Percentiles rank a stretch among this genome's conserved stretches.
Evolutionary conservation across 345 rosid genomes (phyloP).

Genomic region (Acer campestre): DNA sequence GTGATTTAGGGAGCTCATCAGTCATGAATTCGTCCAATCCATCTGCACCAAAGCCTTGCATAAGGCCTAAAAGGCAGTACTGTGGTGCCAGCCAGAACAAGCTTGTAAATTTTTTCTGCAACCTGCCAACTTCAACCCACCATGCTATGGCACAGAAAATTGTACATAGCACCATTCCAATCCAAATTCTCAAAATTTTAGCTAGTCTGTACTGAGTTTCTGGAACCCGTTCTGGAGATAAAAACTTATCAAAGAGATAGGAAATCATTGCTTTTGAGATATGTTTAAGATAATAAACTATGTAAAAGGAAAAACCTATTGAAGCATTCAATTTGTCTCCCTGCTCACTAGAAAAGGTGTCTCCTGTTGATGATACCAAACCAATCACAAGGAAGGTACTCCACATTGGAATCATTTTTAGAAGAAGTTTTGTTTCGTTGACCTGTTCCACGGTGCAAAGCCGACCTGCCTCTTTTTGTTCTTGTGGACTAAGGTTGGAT

Average conservation of each 20-base stretch:
- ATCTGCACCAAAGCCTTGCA: background rate
- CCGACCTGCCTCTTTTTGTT: background rate
- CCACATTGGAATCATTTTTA: slow-evolving; percentile 15
- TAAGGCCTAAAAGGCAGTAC: slow-evolving; percentile 11
- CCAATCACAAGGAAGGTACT: slow-evolving; percentile 11
- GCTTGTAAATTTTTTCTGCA: background rate
- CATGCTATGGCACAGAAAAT: background rate
- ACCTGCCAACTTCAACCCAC: slow-evolving; percentile 9
- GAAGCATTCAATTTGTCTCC: background rate
- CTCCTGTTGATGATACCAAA: background rate
- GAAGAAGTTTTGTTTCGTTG: background rate
- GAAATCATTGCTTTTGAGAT: too few relatives aligned
- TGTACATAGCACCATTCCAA: background rate
- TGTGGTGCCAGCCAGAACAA: slow-evolving; percentile 13
- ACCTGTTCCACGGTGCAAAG: background rate
- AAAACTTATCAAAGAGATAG: too few relatives aligned
- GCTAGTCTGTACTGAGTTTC: background rate
- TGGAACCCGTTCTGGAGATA: too few relatives aligned
- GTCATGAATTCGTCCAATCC: background rate
- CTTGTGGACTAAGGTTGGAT: background rate
- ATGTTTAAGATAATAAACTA: background rate
- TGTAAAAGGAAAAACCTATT: background rate
- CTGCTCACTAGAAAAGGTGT: slow-evolving; percentile 13
- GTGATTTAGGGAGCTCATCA: background rate
- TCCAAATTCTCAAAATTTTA: background rate